Evolutionary conservation across 2,329 filamentous ascomycete species (phyloP).

Genomic region (Allantophomopsis lycopodina): DNA sequence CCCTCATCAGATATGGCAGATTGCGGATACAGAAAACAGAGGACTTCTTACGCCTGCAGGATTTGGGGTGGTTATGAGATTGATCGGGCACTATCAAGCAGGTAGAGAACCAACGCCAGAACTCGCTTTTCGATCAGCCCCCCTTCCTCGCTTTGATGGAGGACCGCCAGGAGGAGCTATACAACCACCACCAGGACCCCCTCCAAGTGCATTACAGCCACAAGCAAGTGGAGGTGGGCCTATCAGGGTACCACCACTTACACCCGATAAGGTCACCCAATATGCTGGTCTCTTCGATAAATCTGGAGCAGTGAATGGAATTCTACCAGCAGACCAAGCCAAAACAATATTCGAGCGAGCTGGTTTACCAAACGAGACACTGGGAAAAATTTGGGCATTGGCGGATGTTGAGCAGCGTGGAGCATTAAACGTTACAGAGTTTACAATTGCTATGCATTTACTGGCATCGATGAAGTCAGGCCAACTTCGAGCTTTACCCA

Average conservation of each 20-base stretch:
- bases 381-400: constrained; percentile 93
- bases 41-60: constrained; percentile 85
- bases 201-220: constrained; percentile 29
- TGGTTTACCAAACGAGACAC: constrained; percentile 72
- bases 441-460: constrained; percentile 96
- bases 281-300: constrained; percentile 86
- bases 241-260: constrained; percentile 78
- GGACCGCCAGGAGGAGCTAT: constrained; percentile 26
- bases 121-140: constrained; percentile 71
- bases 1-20: constrained; percentile 81
- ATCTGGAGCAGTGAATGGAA: constrained; percentile 62
- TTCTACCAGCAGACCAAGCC: constrained; percentile 74
- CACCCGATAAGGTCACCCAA: constrained; percentile 77
- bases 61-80: constrained; percentile 81
- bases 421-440: constrained; percentile 74
- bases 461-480: constrained; percentile 84
- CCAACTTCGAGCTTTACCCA: constrained; percentile 65
- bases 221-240: constrained; percentile 50
- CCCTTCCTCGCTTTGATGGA: constrained; percentile 84
- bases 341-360: constrained; percentile 95
- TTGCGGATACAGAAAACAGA: constrained; percentile 92
- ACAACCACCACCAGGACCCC: constrained; percentile 30
- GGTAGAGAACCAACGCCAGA: constrained; percentile 70
- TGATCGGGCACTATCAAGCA: constrained; percentile 92
- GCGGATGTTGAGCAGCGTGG: constrained; percentile 90